Evolutionary conservation across 768 basidiomycete species (phyloP).

Genomic region (Boletus reticulatus): DNA sequence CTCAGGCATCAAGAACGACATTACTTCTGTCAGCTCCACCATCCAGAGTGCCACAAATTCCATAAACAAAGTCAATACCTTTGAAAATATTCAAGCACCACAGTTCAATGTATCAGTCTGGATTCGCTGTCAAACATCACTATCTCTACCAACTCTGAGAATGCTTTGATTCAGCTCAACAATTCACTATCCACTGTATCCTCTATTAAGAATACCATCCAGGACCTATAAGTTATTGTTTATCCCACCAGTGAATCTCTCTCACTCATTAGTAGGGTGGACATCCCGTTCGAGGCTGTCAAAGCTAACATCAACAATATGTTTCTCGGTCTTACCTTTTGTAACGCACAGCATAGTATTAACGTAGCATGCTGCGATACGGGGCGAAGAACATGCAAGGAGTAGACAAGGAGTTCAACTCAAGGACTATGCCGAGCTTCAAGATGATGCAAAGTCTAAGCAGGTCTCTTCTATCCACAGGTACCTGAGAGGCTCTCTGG

Average conservation of each 20-base stretch:
- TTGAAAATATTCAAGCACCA: constrained; percentile 65
- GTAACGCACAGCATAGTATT: too few species aligned
- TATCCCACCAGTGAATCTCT: background rate
- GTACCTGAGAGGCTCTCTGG: too few species aligned
- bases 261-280: constrained; percentile 56
- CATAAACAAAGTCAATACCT: constrained; percentile 77
- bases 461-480: too few species aligned
- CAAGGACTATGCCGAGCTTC: too few species aligned
- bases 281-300: constrained; percentile 83
- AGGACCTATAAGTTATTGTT: constrained; percentile 55
- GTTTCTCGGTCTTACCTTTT: constrained; percentile 64
- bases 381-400: too few species aligned
- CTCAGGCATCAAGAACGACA: constrained; percentile 71
- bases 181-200: constrained; percentile 73
- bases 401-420: too few species aligned
- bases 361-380: too few species aligned
- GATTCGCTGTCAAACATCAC: constrained; percentile 71
- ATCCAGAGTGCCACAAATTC: constrained; percentile 61
- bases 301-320: constrained; percentile 91
- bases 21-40: constrained; percentile 62
- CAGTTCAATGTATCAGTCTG: constrained; percentile 76
- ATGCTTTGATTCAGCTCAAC: constrained; percentile 73
- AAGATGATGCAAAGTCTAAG: too few species aligned
- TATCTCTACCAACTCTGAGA: constrained; percentile 74
- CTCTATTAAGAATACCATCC: constrained; percentile 66